Evolutionary conservation across 768 basidiomycete genomes (phyloP).

Genomic region (Pulveroboletus sp.): DNA sequence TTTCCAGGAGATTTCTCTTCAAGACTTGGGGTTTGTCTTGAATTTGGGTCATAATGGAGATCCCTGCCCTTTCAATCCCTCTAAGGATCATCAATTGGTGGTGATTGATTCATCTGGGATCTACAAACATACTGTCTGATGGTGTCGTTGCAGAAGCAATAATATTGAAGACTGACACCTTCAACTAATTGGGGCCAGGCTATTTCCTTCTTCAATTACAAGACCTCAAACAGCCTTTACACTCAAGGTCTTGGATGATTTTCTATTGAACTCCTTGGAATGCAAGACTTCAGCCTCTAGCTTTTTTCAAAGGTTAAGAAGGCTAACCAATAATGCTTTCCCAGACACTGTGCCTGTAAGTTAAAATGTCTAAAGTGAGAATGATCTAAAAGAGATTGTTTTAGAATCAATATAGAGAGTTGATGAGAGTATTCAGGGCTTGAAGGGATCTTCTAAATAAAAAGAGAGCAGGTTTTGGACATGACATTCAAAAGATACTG

Average conservation of each 20-base stretch:
- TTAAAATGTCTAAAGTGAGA: no score
- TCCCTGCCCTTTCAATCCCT: background rate
- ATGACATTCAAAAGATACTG: background rate
- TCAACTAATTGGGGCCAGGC: background rate
- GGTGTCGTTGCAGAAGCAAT: background rate
- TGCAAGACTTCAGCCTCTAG: constrained; percentile 6
- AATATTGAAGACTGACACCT: background rate
- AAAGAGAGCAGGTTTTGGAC: background rate
- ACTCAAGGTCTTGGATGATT: constrained; percentile 19
- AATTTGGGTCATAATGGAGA: background rate
- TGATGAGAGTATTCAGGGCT: no score
- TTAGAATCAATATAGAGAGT: no score
- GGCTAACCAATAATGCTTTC: background rate
- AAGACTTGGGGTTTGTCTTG: background rate
- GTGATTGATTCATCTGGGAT: background rate
- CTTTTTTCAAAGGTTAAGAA: background rate
- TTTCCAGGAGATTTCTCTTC: background rate
- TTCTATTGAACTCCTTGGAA: constrained; percentile 17
- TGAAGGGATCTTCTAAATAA: background rate
- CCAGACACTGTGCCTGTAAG: background rate
- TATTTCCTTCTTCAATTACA: constrained; percentile 6
- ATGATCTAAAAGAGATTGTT: no score
- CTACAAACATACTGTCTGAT: background rate
- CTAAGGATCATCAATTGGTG: background rate
- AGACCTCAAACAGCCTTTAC: constrained; percentile 20